phyloP scores from a whole-genome alignment of 1,284 basidiomycete species.

The Leccinum fallax region DNA sequence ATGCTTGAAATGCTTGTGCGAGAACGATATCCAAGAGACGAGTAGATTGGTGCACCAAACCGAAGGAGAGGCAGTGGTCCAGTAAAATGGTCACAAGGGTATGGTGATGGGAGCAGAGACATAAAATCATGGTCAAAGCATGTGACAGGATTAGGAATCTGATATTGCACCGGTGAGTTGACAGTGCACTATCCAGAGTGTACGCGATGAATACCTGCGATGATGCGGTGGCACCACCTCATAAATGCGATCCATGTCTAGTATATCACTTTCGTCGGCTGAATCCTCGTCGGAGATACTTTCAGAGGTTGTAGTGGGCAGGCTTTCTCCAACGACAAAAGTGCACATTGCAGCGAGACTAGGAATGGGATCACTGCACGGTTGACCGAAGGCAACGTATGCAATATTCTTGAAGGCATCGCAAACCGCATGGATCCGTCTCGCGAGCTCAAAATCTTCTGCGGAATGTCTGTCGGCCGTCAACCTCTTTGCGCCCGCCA shows the following conservation, averaged over 20 bases:
- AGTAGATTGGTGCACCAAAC: slow-evolving; percentile 45
- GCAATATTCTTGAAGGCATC: slow-evolving; percentile 56
- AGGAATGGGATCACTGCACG: slow-evolving; percentile 28
- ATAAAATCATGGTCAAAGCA: slow-evolving; percentile 49
- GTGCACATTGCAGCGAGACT: slow-evolving; percentile 53
- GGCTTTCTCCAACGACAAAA: slow-evolving; percentile 47
- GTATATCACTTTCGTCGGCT: slow-evolving; percentile 31
- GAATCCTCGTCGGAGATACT: slow-evolving; percentile 28
- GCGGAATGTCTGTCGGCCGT: slow-evolving; percentile 40
- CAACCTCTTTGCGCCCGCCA: slow-evolving; percentile 38
- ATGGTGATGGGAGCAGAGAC: slow-evolving; percentile 45
- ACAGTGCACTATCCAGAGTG: not conserved
- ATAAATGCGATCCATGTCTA: slow-evolving; percentile 47
- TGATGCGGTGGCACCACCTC: slow-evolving; percentile 50
- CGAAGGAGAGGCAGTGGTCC: slow-evolving; percentile 45
- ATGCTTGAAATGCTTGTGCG: slow-evolving; percentile 36
- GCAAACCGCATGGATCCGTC: slow-evolving; percentile 51
- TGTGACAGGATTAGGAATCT: slow-evolving; percentile 55
- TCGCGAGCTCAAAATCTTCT: slow-evolving; percentile 46
- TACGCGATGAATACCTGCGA: slow-evolving; percentile 43
- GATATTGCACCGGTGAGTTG: slow-evolving; percentile 9
- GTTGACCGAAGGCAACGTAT: slow-evolving; percentile 31
- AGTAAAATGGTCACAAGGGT: slow-evolving; percentile 51
- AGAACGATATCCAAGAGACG: slow-evolving; percentile 44
- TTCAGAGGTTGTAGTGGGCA: slow-evolving; percentile 34